Evolutionary conservation across 1,139 yeast genomes (phyloP).

Genomic region (Yamadazyma spencermartinsiae): DNA sequence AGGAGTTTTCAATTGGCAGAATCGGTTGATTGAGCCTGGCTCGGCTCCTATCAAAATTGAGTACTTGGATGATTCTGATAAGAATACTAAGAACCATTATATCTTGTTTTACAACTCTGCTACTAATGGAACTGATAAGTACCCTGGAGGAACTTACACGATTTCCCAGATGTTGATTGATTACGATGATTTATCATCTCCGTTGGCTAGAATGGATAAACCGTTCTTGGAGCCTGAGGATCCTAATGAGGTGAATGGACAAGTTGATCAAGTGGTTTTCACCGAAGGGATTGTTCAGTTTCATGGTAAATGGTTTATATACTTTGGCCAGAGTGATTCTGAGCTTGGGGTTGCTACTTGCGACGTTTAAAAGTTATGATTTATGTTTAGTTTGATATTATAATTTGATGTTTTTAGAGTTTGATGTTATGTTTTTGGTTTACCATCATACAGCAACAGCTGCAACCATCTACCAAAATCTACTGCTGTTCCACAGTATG

Average conservation of each 20-base stretch:
- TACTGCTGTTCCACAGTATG: no score
- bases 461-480: no score
- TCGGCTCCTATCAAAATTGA: slow-evolving; percentile 44
- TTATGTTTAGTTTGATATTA: background rate
- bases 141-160: slow-evolving; percentile 33
- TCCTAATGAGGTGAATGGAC: slow-evolving; percentile 41
- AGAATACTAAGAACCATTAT: slow-evolving; percentile 32
- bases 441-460: no score
- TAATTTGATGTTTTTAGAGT: background rate
- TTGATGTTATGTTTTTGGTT: no score
- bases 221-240: slow-evolving; percentile 40
- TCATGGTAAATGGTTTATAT: slow-evolving; percentile 43
- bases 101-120: slow-evolving; percentile 43
- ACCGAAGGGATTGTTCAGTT: slow-evolving; percentile 49
- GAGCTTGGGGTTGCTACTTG: slow-evolving; percentile 47
- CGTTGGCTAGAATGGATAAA: slow-evolving; percentile 39
- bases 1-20: slow-evolving; percentile 34
- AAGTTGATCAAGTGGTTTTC: slow-evolving; percentile 45
- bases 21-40: slow-evolving; percentile 44
- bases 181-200: slow-evolving; percentile 40
- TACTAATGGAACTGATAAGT: slow-evolving; percentile 37
- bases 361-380: slow-evolving; percentile 12
- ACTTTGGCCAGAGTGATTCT: slow-evolving; percentile 47
- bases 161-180: slow-evolving; percentile 46
- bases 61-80: slow-evolving; percentile 22